phyloP scores from a whole-genome alignment of 495 filamentous ascomycete species.

The Tirmania nivea region DNA sequence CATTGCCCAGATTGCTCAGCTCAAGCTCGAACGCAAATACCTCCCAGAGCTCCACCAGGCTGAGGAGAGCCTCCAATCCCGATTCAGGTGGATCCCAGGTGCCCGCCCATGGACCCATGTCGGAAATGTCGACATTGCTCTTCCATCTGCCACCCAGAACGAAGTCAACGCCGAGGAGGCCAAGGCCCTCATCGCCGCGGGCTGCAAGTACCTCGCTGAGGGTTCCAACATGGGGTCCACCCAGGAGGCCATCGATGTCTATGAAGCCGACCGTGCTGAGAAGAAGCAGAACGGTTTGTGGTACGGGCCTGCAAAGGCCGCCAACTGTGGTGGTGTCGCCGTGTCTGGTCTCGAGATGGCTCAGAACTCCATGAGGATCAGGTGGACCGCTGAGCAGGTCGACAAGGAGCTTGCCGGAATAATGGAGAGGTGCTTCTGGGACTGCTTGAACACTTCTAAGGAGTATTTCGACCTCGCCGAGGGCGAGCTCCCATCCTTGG shows the following conservation, averaged over 20 bases:
- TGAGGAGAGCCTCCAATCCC: conserved; percentile 30
- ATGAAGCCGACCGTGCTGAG: conserved; percentile 61
- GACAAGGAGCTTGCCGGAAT: conserved; percentile 80
- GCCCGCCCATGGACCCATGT: conserved; percentile 81
- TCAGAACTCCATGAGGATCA: conserved; percentile 73
- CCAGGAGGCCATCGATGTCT: conserved; percentile 81
- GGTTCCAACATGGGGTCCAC: conserved; percentile 99
- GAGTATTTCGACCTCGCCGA: conserved; percentile 57
- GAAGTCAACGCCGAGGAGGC: conserved; percentile 85
- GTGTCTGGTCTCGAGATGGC: conserved; percentile 98
- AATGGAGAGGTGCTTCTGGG: conserved; percentile 86
- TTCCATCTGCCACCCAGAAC: conserved; percentile 92
- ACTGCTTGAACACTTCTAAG: conserved; percentile 73
- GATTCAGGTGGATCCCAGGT: conserved; percentile 73
- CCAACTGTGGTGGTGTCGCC: conserved; percentile 93
- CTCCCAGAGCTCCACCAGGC: conserved; percentile 36
- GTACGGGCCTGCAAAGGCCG: conserved; percentile 92
- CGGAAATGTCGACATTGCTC: conserved; percentile 69
- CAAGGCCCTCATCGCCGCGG: conserved; percentile 50
- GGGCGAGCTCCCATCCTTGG: conserved; percentile 70
- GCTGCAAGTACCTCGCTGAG: conserved; percentile 76
- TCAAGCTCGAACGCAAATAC: conserved; percentile 75
- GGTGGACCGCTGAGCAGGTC: conserved; percentile 75
- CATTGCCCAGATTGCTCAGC: conserved; percentile 47
- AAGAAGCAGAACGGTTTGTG: conserved; percentile 49